Base-by-base conservation (phyloP, 2,329 filamentous ascomycete species). In the Paracorniculantispora psalliotae region DNA sequence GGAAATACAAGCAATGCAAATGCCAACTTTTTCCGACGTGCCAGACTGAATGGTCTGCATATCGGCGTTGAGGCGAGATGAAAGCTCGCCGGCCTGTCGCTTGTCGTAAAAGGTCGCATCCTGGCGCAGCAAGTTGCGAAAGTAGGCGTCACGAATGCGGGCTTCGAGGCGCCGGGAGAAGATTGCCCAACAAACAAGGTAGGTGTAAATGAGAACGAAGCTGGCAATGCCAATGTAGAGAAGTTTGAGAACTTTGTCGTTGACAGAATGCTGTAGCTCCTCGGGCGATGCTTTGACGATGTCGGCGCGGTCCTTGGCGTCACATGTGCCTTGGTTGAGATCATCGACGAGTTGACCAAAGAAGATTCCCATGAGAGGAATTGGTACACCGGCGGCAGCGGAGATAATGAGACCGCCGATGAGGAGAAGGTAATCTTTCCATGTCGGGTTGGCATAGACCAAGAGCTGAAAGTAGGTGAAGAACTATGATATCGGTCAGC, bases 1-100 rank as follows among this genome's bases (percentile, higher is more conserved):
- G 2, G 84, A 83, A 10, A 82, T 69, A 53, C 80, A 85, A 25
- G 81, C 79, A 4, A 90, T 76, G 63, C 82, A 80, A 35, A 88
- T 81, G 54, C 86, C 86, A 17, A 88, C 86, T 68, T 90, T 90
- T 70, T 90, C 87, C 1, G 83, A 86, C 0, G 86, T 88, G 15
- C 87, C 87, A 0, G 81, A 80, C 65, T 87, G 86, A 54, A 90
- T 83, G 1, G 82, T 81, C 60, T 86, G 81, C 35, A 89, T 86
- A 65, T 90, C 86, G 57, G 79, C 78, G 66, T 85, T 85, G 46
- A 90, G 79, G 19, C 86, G 78, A 9, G 83, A 82, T 1, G 83
- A 79, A 13, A 89, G 81, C 68, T 88, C 83, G 17, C 85, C 86
- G 0, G 84, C 79, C 49, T 83, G 80, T 10, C 86, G 75, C 15